Percentiles rank a stretch among this genome's conserved stretches.
Conservation (phyloP, 2,329 filamentous ascomycete species). For the Trichoderma koningiopsis region DNA sequence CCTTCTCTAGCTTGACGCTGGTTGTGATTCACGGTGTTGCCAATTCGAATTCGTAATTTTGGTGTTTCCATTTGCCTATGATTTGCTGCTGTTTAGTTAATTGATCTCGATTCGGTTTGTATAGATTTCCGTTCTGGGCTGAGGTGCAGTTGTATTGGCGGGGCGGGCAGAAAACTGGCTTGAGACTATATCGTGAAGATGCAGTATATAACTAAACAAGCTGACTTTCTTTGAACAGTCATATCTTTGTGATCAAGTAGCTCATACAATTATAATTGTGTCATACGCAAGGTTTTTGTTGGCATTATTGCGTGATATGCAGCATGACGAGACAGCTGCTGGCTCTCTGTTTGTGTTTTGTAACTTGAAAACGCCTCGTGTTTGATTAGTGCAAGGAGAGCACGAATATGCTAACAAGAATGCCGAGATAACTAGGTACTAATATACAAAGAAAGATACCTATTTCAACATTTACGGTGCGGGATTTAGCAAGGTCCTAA, state of each 20-base stretch:
- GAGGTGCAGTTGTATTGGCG: neutral
- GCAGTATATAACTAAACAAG: neutral
- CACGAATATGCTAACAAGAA: too few species aligned
- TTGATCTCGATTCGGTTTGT: neutral
- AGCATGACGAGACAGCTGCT: neutral
- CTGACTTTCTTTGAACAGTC: neutral
- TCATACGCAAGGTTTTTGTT: neutral
- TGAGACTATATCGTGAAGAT: neutral
- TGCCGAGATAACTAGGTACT: too few species aligned
- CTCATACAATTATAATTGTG: neutral
- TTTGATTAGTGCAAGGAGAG: neutral
- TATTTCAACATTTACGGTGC: too few species aligned
- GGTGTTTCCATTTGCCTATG: neutral
- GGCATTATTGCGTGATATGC: neutral
- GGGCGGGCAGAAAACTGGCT: neutral
- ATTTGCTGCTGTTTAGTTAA: neutral
- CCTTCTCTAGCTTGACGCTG: neutral
- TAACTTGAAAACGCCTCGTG: neutral
- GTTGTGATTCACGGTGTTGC: neutral
- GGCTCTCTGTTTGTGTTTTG: neutral
- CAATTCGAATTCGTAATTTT: constrained; percentile 1
- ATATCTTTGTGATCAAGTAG: neutral
- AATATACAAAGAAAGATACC: too few species aligned
- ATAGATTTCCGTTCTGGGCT: neutral
- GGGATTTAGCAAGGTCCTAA: too few species aligned